A percentile compares a stretch with the other conserved stretches of the same genome.
These are phyloP conservation scores for Eleusine indica DNA, from an alignment of 176 grass and related monocot genomes.

Conservation along the genomic window DNA sequence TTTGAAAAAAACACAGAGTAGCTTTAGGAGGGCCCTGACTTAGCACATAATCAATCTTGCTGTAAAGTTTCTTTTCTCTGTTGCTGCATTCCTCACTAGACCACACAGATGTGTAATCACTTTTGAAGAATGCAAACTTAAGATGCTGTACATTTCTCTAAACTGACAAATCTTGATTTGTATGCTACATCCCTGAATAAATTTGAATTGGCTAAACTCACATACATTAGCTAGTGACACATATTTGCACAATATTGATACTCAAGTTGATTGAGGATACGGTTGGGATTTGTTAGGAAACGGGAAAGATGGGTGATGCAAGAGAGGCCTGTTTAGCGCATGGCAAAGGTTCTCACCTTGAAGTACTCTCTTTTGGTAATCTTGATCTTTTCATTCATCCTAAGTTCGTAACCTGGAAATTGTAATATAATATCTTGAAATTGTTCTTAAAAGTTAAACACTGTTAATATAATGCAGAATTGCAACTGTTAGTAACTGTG, in stretches of 20 bases:
- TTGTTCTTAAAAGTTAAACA: background rate
- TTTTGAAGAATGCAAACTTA: background rate
- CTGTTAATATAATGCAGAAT: background rate
- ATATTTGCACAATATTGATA: constrained; percentile 30
- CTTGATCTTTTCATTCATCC: constrained; percentile 6
- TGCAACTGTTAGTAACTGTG: background rate
- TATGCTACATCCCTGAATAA: background rate
- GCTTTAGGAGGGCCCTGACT: background rate
- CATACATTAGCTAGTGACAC: background rate
- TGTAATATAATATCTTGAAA: background rate
- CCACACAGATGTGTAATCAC: background rate
- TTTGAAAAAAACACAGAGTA: background rate
- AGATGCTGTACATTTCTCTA: background rate
- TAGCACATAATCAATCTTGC: background rate
- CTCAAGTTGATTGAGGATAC: constrained; percentile 48
- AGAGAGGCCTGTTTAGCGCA: constrained; percentile 46
- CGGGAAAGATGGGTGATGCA: constrained; percentile 79
- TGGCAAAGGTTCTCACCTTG: constrained; percentile 45
- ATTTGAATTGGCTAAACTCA: background rate
- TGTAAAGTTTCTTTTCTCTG: background rate
- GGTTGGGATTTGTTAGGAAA: constrained; percentile 70
- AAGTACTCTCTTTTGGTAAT: constrained; percentile 40
- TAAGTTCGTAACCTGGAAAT: background rate
- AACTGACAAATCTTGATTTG: background rate
- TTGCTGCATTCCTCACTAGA: background rate